Percentiles rank a stretch among this genome's conserved stretches.
Conservation (phyloP, 1,284 basidiomycete genomes). For the Ustilago hordei region DNA sequence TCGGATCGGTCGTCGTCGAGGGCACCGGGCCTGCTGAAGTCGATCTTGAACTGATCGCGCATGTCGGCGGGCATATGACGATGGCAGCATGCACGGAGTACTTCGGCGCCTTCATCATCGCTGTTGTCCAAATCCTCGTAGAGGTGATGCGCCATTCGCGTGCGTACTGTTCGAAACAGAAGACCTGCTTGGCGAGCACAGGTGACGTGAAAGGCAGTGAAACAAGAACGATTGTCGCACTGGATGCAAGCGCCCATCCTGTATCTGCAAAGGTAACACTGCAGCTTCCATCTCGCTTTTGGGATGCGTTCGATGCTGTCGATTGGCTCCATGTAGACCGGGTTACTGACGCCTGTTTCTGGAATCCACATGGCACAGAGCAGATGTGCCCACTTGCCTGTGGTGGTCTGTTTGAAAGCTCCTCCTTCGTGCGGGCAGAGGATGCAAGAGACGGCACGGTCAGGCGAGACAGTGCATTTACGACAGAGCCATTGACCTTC, state of each 20-base stretch:
- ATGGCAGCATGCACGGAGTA: constrained; percentile 63
- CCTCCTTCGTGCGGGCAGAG: constrained; percentile 96
- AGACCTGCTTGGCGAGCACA: constrained; percentile 78
- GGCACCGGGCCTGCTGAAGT: constrained; percentile 33
- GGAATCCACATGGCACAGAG: constrained; percentile 98
- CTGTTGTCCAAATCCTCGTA: constrained; percentile 51
- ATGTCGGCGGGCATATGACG: constrained; percentile 59
- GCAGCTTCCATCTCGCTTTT: constrained; percentile 90
- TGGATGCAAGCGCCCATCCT: constrained; percentile 94
- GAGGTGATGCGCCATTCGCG: constrained; percentile 48
- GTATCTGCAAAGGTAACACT: constrained; percentile 85
- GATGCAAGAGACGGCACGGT: constrained; percentile 91
- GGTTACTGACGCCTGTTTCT: constrained; percentile 91
- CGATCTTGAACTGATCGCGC: constrained; percentile 46
- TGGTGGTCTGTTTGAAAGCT: constrained; percentile 96
- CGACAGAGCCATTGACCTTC: constrained; percentile 99
- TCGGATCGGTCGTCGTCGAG: constrained; percentile 44
- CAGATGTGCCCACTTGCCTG: constrained; percentile 94
- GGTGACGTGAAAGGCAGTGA: constrained; percentile 92
- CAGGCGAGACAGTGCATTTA: constrained; percentile 97
- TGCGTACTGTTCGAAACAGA: constrained; percentile 56
- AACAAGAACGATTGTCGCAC: constrained; percentile 90
- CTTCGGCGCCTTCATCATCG: constrained; percentile 47
- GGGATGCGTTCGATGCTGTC: constrained; percentile 88
- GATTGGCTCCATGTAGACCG: constrained; percentile 98